Evolutionary conservation across 2,329 filamentous ascomycete genomes (phyloP).

Genomic region (Fusarium sarcochroum): DNA sequence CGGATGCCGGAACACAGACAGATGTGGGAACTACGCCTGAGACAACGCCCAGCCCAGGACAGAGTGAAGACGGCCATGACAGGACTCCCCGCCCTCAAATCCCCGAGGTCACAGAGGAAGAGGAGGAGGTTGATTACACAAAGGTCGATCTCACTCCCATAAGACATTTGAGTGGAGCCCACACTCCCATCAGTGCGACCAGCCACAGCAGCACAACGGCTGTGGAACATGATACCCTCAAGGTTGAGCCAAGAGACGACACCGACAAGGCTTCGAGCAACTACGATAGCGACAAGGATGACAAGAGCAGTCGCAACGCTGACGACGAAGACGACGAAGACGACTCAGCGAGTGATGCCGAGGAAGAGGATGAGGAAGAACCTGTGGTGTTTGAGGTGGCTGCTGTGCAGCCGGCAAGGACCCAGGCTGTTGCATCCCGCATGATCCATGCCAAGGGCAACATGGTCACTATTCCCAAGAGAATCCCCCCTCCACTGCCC

Average conservation of each 20-base stretch:
- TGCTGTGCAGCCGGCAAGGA: constrained; percentile 66
- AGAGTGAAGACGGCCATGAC: constrained; percentile 66
- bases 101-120: constrained; percentile 57
- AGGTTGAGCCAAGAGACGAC: constrained; percentile 44
- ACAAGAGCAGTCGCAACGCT: constrained; percentile 48
- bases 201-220: constrained; percentile 42
- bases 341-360: constrained; percentile 40
- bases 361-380: constrained; percentile 63
- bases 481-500: constrained; percentile 82
- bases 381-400: constrained; percentile 79
- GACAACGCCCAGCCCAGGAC: constrained; percentile 68
- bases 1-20: constrained; percentile 77
- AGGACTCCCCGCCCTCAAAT: constrained; percentile 59
- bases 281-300: constrained; percentile 46
- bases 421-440: constrained; percentile 73
- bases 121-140: constrained; percentile 72
- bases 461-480: constrained; percentile 87
- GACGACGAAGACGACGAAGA: constrained; percentile 45
- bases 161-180: constrained; percentile 58
- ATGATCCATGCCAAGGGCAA: constrained; percentile 80
- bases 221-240: constrained; percentile 40
- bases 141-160: constrained; percentile 68
- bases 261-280: constrained; percentile 45
- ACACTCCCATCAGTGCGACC: constrained; percentile 37
- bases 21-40: constrained; percentile 66